Conservation (phyloP, 805 yeast species). For the Barnettozyma pratensis region DNA sequence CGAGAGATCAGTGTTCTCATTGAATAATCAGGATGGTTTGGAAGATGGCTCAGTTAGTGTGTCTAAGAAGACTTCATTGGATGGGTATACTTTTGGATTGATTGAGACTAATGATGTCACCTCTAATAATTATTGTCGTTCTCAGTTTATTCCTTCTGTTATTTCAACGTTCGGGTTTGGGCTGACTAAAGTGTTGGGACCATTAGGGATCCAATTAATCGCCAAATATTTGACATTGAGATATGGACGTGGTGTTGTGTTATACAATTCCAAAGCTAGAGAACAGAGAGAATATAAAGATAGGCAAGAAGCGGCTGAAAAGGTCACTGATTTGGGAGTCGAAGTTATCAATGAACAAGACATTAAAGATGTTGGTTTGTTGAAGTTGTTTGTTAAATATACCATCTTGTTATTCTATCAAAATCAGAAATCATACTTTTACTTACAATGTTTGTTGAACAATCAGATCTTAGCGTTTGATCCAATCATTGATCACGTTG, state of each 20-base stretch:
- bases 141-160: constrained; percentile 26
- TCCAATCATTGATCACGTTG: constrained; percentile 59
- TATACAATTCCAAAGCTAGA: constrained; percentile 5
- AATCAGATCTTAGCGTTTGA: constrained; percentile 48
- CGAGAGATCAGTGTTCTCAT: constrained; percentile 60
- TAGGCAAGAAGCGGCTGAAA: neutral
- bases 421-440: constrained; percentile 14
- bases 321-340: neutral
- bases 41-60: constrained; percentile 4
- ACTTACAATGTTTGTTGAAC: constrained; percentile 14
- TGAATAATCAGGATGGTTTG: constrained; percentile 29
- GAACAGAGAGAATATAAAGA: neutral
- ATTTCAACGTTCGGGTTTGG: constrained; percentile 37
- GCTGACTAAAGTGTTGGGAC: constrained; percentile 41
- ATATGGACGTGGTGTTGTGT: constrained; percentile 10
- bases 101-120: constrained; percentile 14
- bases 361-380: constrained; percentile 18
- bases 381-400: constrained; percentile 17
- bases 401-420: constrained; percentile 21
- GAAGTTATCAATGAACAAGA: constrained; percentile 19
- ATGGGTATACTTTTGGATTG: constrained; percentile 4
- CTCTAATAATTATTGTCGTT: constrained; percentile 24
- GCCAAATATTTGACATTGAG: constrained; percentile 18
- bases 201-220: constrained; percentile 33
- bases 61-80: constrained; percentile 6